Conservation (phyloP, 1,284 basidiomycete species). For the Rhodotorula sp. region DNA sequence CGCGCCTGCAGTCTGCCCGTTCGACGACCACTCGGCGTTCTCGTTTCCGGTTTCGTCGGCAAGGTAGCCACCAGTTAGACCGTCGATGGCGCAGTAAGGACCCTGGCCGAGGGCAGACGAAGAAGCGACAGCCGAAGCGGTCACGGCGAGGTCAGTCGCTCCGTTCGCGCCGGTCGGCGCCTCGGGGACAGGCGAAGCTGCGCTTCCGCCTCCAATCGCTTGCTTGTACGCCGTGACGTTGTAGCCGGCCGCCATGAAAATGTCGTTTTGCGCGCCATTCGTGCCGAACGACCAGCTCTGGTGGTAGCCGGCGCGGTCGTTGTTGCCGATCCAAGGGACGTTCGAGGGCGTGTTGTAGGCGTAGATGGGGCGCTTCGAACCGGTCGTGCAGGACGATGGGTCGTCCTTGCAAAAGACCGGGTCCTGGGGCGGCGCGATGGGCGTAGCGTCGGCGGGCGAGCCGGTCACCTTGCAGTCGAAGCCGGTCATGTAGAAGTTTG, state of each 20-base stretch:
- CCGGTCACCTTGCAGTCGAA: constrained; percentile 38
- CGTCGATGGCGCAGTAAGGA: constrained; percentile 14
- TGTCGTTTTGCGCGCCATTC: constrained; percentile 38
- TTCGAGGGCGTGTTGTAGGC: constrained; percentile 26
- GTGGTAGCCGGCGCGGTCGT: constrained; percentile 33
- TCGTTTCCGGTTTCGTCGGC: constrained; percentile 13
- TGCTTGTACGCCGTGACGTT: neutral
- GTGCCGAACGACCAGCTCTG: constrained; percentile 26
- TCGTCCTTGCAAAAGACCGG: constrained; percentile 27
- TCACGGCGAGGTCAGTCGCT: constrained; percentile 13
- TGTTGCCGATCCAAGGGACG: constrained; percentile 27
- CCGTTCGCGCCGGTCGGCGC: constrained; percentile 9
- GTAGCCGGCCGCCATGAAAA: constrained; percentile 26
- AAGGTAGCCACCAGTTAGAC: constrained; percentile 15
- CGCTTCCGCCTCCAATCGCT: neutral
- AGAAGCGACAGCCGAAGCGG: constrained; percentile 1
- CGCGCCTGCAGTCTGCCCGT: constrained; percentile 7
- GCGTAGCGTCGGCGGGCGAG: constrained; percentile 17
- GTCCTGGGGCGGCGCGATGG: constrained; percentile 29
- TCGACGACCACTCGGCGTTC: constrained; percentile 20
- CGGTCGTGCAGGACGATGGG: constrained; percentile 2
- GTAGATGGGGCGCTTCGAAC: constrained; percentile 38
- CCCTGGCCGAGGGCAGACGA: constrained; percentile 7
- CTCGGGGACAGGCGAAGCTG: constrained; percentile 1
- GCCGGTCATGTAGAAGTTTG: constrained; percentile 35